Evolutionary conservation across 1,284 basidiomycete species (phyloP), one percentile per base, ranked within the genome.

Genomic region (Wolfiporia cocos): DNA sequence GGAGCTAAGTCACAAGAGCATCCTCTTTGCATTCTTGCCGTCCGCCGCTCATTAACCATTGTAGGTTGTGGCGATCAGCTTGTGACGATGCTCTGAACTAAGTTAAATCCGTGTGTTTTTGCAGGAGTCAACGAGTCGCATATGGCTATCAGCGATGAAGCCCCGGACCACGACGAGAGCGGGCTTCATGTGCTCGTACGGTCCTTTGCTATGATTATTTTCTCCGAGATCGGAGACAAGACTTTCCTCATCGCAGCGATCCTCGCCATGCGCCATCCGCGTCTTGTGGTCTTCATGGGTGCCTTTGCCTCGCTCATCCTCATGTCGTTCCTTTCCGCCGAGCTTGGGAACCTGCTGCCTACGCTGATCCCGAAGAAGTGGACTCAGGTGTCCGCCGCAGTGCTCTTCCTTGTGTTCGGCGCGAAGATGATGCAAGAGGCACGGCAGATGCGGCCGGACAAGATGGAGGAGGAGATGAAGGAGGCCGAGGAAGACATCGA

Each of bases 181-280:
- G 62, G 54, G 38, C 38, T 68, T 36, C 62, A 81, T 48, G 86
- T 80, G 11, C 74, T 92, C 50, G 47, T 74, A 6, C 83, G 89
- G 55, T 78, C 89, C 3, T 91, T 92, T 67, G 61, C 76, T 45
- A 92, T 93, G 83, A 95, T 94, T 52, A 83, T 93, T 34, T 73
- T 88, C 58, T 92, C 88, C 1, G 91, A 94, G 69, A 86, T 93
- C 30, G 94, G 95, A 35, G 96, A 99, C 81, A 98, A 98, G 67
- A 99, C 95, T 0, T 99, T 99, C 62, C 81, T 99, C 47, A 97
- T 98, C 36, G 78, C 95, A 18, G 96, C 95, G 44, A 94, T 99
- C 54, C 85, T 99, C 52, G 91, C 95, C 7, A 95, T 96, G 81
- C 85, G 93, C 2, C 92, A 97, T 59, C 81, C 91, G 0, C 82